Evolutionary conservation across 164 flowering plant species (phyloP), one percentile per base, ranked within the genome.

Genomic region (Aristolochia contorta): DNA sequence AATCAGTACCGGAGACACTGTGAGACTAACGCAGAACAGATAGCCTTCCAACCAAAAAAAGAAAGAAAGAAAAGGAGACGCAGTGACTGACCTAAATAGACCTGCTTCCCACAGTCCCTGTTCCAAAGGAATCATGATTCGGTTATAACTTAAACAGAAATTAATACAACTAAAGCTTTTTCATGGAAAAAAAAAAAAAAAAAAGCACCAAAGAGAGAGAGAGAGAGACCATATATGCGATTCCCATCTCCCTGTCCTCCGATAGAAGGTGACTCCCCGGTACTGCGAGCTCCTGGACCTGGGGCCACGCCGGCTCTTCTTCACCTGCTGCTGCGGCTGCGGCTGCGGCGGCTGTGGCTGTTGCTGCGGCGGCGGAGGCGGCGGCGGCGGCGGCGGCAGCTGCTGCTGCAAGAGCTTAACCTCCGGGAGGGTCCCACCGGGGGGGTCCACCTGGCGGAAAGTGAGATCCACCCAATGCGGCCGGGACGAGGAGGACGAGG

Each of bases 171-270:
- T 16, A 46, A 12, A 41, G 30, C 12, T 21, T 19, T n/a, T 48
- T 16, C 23, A 27, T 53, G 16, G 47, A 27, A 18, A 14, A 20
- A 12, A 53, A 21, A 27, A 18, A 14, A 20, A 12, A 53, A 21
- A 18, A 7, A 23, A 50, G 18, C 12, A 33, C 15, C 45, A 23
- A 27, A 19, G 43, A 37, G 7, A 37, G 12, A 6, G 12, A n/a
- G n/a, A n/a, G 7, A 37, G 43, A 37, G 43, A 65, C 97, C 97
- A 91, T 30, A 91, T 91, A 69, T 91, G 97, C 1, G 97, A 91
- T 65, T 91, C 97, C 95, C 97, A 90, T 65, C 97, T 67, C 16
- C 97, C 92, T 16, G 97, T 89, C 72, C 97, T 67, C 58, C 98
- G 73, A 64, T 91, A 91, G 67, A 91, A 91, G 16, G 98, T 89